Conservation (phyloP, 139 green algal genomes). For the Pleodorina starrii region DNA sequence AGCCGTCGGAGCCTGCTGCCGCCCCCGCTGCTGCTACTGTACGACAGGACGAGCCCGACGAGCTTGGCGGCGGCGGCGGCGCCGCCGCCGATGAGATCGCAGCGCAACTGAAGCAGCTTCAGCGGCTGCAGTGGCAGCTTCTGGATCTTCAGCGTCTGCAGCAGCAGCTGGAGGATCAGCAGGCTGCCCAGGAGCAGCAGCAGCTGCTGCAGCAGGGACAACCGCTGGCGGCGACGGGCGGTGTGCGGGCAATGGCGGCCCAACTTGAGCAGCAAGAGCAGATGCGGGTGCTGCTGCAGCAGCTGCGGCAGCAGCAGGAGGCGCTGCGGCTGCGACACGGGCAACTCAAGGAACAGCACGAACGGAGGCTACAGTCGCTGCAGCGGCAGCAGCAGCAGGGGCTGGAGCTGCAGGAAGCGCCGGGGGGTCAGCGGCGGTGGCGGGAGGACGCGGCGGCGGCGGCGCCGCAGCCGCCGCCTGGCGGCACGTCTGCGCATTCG, state of each 20-base stretch:
- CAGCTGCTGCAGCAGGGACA: neutral
- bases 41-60: neutral
- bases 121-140: neutral
- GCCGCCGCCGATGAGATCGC: neutral
- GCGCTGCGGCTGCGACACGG: neutral
- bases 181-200: neutral
- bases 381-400: neutral
- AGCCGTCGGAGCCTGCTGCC: too few relatives aligned
- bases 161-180: neutral
- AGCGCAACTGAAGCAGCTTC: neutral
- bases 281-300: too few relatives aligned
- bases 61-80: neutral
- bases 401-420: neutral
- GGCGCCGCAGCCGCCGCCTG: neutral
- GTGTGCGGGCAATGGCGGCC: neutral
- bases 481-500: neutral
- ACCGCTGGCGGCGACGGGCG: neutral
- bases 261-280: conserved; percentile 8
- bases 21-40: too few relatives aligned
- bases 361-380: neutral
- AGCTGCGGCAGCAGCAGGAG: neutral
- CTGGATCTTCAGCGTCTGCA: neutral
- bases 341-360: neutral
- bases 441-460: neutral
- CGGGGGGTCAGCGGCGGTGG: neutral